Evolutionary conservation across 352 stramenopile genomes (phyloP).

Genomic region (Halophytophthora polymorphica): DNA sequence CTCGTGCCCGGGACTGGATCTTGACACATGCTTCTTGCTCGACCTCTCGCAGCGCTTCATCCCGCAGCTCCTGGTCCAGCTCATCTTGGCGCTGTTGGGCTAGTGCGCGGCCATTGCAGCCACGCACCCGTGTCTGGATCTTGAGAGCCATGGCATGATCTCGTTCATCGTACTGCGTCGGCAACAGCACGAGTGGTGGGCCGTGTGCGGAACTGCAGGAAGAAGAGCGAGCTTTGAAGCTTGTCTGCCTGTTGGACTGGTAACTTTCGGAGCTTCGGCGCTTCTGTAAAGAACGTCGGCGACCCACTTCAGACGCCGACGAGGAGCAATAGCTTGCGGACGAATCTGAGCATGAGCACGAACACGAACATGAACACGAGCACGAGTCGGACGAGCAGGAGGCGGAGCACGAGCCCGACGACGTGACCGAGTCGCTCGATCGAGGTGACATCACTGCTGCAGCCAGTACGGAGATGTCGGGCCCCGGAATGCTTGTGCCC

Average conservation of each 20-base stretch:
- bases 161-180: constrained; percentile 9
- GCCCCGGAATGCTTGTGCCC: no score
- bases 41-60: constrained; percentile 40
- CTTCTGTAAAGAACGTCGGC: background rate
- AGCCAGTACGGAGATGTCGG: background rate
- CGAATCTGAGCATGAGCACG: constrained; percentile 15
- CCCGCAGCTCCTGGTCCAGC: constrained; percentile 34
- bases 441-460: constrained; percentile 1
- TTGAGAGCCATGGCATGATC: constrained; percentile 33
- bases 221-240: constrained; percentile 10
- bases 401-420: constrained; percentile 6
- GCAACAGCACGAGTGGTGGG: constrained; percentile 8
- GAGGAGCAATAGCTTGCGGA: constrained; percentile 22
- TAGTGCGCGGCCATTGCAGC: constrained; percentile 20
- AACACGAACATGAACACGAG: constrained; percentile 15
- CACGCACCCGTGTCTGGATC: constrained; percentile 40
- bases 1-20: constrained; percentile 44
- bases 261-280: constrained; percentile 4
- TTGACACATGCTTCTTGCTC: constrained; percentile 27
- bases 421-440: constrained; percentile 1
- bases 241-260: background rate
- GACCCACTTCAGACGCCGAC: constrained; percentile 4
- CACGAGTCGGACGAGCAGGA: constrained; percentile 13
- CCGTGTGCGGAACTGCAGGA: constrained; percentile 7
- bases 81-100: constrained; percentile 16